Conservation (phyloP, 108 stramenopile species). For the Cyclotella distinguenda region DNA sequence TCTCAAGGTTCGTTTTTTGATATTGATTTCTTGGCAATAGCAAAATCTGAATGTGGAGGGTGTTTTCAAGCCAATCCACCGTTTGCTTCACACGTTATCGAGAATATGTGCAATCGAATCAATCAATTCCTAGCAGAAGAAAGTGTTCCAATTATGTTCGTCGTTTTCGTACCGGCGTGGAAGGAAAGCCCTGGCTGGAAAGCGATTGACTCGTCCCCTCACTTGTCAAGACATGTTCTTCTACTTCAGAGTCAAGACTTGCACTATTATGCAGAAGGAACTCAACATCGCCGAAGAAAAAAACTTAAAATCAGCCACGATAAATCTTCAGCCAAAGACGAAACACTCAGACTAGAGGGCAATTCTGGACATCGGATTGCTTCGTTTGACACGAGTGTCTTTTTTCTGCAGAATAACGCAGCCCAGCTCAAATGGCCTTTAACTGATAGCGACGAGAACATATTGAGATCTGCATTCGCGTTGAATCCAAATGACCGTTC, state of each 20-base stretch:
- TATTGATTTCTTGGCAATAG: slow-evolving; percentile 40
- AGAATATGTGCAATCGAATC: slow-evolving; percentile 63
- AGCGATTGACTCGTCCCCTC: slow-evolving; percentile 47
- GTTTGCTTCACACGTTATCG: slow-evolving; percentile 78
- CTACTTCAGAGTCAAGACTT: slow-evolving; percentile 51
- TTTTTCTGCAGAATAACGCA: slow-evolving; percentile 74
- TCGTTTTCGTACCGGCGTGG: slow-evolving; percentile 91
- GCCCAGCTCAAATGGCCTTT: slow-evolving; percentile 59
- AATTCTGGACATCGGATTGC: slow-evolving; percentile 65
- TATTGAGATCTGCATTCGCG: slow-evolving; percentile 55
- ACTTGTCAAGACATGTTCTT: slow-evolving; percentile 59
- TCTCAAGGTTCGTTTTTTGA: slow-evolving; percentile 81
- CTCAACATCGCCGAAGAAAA: slow-evolving; percentile 68
- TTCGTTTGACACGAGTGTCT: slow-evolving; percentile 81
- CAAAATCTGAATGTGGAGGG: slow-evolving; percentile 30
- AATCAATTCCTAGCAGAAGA: slow-evolving; percentile 28
- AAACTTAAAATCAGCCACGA: background rate
- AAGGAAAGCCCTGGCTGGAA: slow-evolving; percentile 74
- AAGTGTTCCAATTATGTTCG: slow-evolving; percentile 74
- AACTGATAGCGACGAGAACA: slow-evolving; percentile 20
- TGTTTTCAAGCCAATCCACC: slow-evolving; percentile 91
- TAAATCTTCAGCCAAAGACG: background rate
- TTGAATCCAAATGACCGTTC: slow-evolving; percentile 9
- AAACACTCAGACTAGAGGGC: background rate
- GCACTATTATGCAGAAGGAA: slow-evolving; percentile 84